Percentiles rank a stretch among this genome's conserved stretches.
Conservation (phyloP, 1,284 basidiomycete genomes). For the Ustilago shanxiensis region DNA sequence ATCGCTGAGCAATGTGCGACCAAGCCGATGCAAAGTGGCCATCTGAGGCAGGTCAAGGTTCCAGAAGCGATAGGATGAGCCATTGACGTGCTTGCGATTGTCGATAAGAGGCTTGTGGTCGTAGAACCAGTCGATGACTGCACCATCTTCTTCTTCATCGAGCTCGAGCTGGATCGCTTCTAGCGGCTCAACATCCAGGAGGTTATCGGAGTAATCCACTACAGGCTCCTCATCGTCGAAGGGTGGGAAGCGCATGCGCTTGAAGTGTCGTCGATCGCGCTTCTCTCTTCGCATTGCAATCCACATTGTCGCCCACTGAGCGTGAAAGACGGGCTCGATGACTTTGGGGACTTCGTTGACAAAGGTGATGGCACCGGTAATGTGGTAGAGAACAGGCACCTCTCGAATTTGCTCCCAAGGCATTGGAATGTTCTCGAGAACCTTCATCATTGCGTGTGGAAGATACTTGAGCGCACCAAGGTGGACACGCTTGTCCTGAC, state of each 20-base stretch:
- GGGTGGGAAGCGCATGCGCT: conserved; percentile 99
- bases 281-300: conserved; percentile 99
- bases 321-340: conserved; percentile 97
- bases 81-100: conserved; percentile 82
- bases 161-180: conserved; percentile 98
- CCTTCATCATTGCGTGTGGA: conserved; percentile 98
- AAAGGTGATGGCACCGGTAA: conserved; percentile 99
- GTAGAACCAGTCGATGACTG: conserved; percentile 99
- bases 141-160: conserved; percentile 90
- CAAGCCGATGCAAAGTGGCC: conserved; percentile 96
- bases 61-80: conserved; percentile 93
- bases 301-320: conserved; percentile 99
- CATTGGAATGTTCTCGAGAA: conserved; percentile 98
- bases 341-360: conserved; percentile 98
- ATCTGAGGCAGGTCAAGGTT: conserved; percentile 90
- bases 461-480: conserved; percentile 98
- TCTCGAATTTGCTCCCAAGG: conserved; percentile 83
- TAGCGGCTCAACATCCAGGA: conserved; percentile 95
- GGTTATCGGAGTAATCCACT: conserved; percentile 80
- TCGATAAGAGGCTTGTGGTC: conserved; percentile 94
- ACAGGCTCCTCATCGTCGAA: conserved; percentile 96
- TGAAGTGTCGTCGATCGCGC: conserved; percentile 97
- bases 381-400: conserved; percentile 74
- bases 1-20: conserved; percentile 91
- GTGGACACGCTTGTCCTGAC: conserved; percentile 99